Conservation (phyloP, 176 grass and related monocot species). For the Oropetium thomaeum region DNA sequence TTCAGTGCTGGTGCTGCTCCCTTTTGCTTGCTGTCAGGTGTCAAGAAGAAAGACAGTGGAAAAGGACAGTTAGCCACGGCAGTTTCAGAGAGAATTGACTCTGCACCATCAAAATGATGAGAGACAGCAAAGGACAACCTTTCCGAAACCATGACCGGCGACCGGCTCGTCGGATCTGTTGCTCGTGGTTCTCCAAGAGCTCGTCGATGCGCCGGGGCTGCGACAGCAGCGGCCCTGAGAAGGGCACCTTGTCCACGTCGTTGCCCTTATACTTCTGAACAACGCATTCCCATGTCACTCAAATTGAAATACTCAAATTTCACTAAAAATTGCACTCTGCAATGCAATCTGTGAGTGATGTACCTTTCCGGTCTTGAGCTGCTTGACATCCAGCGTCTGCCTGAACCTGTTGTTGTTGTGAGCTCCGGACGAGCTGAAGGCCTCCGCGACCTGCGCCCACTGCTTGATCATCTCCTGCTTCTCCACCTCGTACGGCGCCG, state of each 20-base stretch:
- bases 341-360: conserved; percentile 1
- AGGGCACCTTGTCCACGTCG: conserved; percentile 48
- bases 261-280: conserved; percentile 54
- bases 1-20: conserved; percentile 39
- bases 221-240: conserved; percentile 61
- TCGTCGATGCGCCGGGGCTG: conserved; percentile 68
- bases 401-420: conserved; percentile 29
- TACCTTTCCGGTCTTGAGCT: conserved; percentile 42
- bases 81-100: conserved; percentile 2
- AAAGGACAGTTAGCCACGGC: background rate
- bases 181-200: conserved; percentile 73
- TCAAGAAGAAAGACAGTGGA: conserved; percentile 16
- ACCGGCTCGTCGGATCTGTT: conserved; percentile 54
- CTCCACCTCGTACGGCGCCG: conserved; percentile 41
- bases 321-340: background rate
- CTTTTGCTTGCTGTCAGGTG: conserved; percentile 36
- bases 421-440: conserved; percentile 40
- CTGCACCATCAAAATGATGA: background rate
- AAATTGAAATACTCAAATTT: background rate
- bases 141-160: conserved; percentile 71
- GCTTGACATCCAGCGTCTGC: conserved; percentile 30
- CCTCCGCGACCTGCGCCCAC: conserved; percentile 55
- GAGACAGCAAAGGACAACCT: conserved; percentile 23
- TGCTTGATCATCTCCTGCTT: conserved; percentile 72
- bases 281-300: background rate